phyloP scores from a whole-genome alignment of 2,329 filamentous ascomycete species.

The Amesomyces nigricolor region DNA sequence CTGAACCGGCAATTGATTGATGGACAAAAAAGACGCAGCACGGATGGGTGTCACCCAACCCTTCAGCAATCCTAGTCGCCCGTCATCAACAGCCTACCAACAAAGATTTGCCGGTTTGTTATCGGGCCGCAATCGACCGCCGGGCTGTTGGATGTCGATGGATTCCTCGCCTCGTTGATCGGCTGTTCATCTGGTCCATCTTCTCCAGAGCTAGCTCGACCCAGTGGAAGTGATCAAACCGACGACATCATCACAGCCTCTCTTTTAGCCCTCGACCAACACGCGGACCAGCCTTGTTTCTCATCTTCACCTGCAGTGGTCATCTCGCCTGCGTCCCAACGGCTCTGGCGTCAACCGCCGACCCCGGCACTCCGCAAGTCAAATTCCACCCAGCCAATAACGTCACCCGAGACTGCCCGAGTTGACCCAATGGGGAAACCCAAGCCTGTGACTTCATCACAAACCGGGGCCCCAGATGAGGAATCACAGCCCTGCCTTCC shows the following conservation, averaged over 20 bases:
- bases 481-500: background rate
- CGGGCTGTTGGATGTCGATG: background rate
- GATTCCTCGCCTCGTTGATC: background rate
- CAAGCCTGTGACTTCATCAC: background rate
- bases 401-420: slow-evolving; percentile 4
- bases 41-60: slow-evolving; percentile 2
- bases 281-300: no score
- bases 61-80: slow-evolving; percentile 2
- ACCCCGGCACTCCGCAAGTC: slow-evolving; percentile 18
- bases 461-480: background rate
- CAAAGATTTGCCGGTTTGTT: slow-evolving; percentile 15
- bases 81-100: slow-evolving; percentile 1
- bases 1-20: slow-evolving; percentile 5
- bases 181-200: background rate
- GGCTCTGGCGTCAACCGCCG: background rate
- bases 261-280: background rate
- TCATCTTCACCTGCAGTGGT: background rate
- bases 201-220: background rate
- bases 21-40: background rate
- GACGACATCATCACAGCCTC: background rate
- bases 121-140: slow-evolving; percentile 7
- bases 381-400: slow-evolving; percentile 24
- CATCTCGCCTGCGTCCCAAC: background rate
- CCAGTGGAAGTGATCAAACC: background rate
- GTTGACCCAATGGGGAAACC: slow-evolving; percentile 20